phyloP scores from a whole-genome alignment of 1,139 yeast species.

The Trichomonascaceae sp. region DNA sequence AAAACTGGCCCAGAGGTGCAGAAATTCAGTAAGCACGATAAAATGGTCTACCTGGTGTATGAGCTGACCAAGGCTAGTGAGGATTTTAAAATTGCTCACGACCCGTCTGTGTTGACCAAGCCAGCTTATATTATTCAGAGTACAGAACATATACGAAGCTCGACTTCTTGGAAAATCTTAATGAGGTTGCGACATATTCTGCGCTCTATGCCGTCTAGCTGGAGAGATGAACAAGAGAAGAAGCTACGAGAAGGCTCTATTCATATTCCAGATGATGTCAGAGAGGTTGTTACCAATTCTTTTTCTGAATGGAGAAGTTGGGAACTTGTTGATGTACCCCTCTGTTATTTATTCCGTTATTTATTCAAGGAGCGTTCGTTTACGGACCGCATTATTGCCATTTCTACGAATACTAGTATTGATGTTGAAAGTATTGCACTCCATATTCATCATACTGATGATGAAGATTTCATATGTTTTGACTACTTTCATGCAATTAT shows the following conservation, averaged over 20 bases:
- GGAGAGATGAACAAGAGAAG: conserved; percentile 34
- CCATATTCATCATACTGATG: conserved; percentile 25
- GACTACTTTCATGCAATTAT: conserved; percentile 29
- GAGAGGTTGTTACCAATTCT: conserved; percentile 47
- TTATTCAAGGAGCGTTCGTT: conserved; percentile 23
- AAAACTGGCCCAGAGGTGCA: not conserved
- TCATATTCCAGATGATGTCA: conserved; percentile 47
- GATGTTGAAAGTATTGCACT: conserved; percentile 30
- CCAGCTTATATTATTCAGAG: conserved; percentile 79
- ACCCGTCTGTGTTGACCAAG: conserved; percentile 83
- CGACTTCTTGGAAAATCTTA: conserved; percentile 82
- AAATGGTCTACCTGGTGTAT: conserved; percentile 39
- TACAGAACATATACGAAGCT: conserved; percentile 66
- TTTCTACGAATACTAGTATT: conserved; percentile 22
- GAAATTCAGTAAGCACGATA: conserved; percentile 6
- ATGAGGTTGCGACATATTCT: conserved; percentile 71
- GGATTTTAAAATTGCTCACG: conserved; percentile 59
- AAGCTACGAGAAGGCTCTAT: conserved; percentile 26
- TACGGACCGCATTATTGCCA: conserved; percentile 27
- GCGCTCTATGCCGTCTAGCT: conserved; percentile 50
- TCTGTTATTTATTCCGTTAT: conserved; percentile 38
- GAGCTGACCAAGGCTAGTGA: conserved; percentile 59
- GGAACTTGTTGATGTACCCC: conserved; percentile 63
- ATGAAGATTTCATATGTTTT: conserved; percentile 31
- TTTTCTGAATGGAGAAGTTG: conserved; percentile 87